Percentiles rank a stretch among this genome's conserved stretches.
Evolutionary conservation across 768 basidiomycete genomes (phyloP).

Genomic region (Paxillus involutus): DNA sequence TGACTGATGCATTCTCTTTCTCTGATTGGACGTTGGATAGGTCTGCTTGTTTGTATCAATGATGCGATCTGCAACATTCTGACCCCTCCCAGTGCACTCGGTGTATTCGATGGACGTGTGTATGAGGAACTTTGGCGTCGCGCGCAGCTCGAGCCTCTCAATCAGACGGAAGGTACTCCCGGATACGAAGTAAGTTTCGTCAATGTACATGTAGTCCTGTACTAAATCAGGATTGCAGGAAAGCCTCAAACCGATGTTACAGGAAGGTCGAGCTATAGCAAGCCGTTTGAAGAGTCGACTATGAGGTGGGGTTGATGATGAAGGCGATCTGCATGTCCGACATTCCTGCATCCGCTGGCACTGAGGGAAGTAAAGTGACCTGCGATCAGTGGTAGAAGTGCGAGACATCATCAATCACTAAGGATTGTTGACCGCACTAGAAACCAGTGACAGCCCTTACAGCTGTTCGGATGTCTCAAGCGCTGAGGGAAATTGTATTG

Average conservation of each 20-base stretch:
- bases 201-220: not conserved
- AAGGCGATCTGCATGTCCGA: no score
- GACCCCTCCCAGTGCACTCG: conserved; percentile 48
- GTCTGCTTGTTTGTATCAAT: conserved; percentile 28
- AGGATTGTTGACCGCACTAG: no score
- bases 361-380: no score
- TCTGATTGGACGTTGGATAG: conserved; percentile 76
- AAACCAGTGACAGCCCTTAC: no score
- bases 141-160: conserved; percentile 60
- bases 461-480: no score
- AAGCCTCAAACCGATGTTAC: conserved; percentile 25
- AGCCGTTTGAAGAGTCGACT: conserved; percentile 17
- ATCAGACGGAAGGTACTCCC: conserved; percentile 47
- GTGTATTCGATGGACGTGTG: conserved; percentile 60
- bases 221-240: conserved; percentile 11
- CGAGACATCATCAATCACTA: no score
- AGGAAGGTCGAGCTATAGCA: conserved; percentile 20
- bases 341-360: no score
- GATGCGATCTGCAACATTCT: not conserved
- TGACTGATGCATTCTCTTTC: conserved; percentile 75
- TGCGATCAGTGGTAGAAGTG: no score
- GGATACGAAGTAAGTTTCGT: conserved; percentile 50
- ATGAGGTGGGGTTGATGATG: not conserved
- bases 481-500: no score
- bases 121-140: conserved; percentile 68